These are phyloP conservation scores for Phaeotremella fagi DNA, from an alignment of 768 basidiomycete genomes.

Conservation along the genomic window DNA sequence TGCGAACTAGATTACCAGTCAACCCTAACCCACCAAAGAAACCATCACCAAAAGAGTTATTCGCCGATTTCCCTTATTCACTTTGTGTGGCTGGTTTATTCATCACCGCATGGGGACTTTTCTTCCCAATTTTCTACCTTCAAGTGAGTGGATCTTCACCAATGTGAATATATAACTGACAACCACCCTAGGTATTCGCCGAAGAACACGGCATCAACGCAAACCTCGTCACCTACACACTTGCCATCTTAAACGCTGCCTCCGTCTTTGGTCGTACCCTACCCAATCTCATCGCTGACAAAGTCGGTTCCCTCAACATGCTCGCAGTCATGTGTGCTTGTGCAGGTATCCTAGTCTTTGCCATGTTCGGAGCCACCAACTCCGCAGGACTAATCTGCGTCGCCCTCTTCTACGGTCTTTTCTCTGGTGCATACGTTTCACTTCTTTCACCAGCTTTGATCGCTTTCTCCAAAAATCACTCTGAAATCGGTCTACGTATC, in stretches of 20 bases:
- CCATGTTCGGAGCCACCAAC: conserved; percentile 24
- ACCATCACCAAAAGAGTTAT: conserved; percentile 17
- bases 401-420: conserved; percentile 40
- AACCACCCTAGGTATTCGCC: conserved; percentile 16
- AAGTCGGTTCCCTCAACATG: conserved; percentile 22
- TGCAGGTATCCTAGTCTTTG: conserved; percentile 28
- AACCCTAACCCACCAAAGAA: conserved; percentile 1
- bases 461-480: conserved; percentile 26
- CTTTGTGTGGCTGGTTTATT: conserved; percentile 16
- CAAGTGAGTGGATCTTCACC: conserved; percentile 9
- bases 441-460: conserved; percentile 34
- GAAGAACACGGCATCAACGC: conserved; percentile 10
- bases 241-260: conserved; percentile 32
- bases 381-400: conserved; percentile 36
- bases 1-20: conserved; percentile 13
- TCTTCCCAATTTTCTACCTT: conserved; percentile 30
- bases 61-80: conserved; percentile 11
- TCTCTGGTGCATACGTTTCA: conserved; percentile 34
- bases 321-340: conserved; percentile 14
- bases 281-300: conserved; percentile 29
- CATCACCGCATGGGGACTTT: conserved; percentile 20
- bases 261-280: conserved; percentile 25
- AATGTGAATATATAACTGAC: background rate
- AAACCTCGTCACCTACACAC: conserved; percentile 21
- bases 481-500: conserved; percentile 37